Evolutionary conservation across 2,329 filamentous ascomycete genomes (phyloP).

Genomic region (Scolecobasidium constrictum): DNA sequence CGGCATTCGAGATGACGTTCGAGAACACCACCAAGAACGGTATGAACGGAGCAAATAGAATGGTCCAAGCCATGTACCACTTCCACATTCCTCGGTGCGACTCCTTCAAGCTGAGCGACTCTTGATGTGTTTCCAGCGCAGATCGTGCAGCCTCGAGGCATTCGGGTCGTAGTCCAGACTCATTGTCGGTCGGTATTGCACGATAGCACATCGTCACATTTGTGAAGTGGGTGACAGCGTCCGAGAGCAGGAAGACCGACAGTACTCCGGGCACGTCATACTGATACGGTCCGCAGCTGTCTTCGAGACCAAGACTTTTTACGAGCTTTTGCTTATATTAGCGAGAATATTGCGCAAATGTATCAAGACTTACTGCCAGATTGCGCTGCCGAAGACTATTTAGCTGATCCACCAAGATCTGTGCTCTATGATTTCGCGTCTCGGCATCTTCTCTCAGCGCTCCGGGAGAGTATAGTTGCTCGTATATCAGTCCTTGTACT

Average conservation of each 20-base stretch:
- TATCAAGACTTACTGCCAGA: neutral
- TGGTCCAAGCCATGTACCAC: slow-evolving; percentile 18
- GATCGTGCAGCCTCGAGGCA: slow-evolving; percentile 13
- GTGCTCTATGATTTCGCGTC: slow-evolving; percentile 4
- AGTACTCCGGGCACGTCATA: neutral
- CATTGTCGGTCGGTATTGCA: neutral
- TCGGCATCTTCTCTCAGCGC: neutral
- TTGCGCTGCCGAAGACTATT: neutral
- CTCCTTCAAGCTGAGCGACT: slow-evolving; percentile 10
- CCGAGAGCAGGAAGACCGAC: neutral
- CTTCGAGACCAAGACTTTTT: neutral
- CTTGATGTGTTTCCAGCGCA: slow-evolving; percentile 20
- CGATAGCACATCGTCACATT: neutral
- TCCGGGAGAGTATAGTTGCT: slow-evolving; percentile 20
- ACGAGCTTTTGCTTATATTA: neutral
- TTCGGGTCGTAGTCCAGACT: neutral
- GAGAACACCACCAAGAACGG: slow-evolving; percentile 40
- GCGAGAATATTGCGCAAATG: neutral
- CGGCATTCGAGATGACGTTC: slow-evolving; percentile 40
- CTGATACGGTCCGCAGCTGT: neutral
- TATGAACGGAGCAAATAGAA: slow-evolving; percentile 36
- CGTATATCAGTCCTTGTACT: slow-evolving; percentile 24
- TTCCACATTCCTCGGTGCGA: slow-evolving; percentile 3
- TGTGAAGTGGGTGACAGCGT: neutral
- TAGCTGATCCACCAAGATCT: neutral